Evolutionary conservation across 208 protist species (phyloP).

Genomic region (Leishmania martiniquensis): DNA sequence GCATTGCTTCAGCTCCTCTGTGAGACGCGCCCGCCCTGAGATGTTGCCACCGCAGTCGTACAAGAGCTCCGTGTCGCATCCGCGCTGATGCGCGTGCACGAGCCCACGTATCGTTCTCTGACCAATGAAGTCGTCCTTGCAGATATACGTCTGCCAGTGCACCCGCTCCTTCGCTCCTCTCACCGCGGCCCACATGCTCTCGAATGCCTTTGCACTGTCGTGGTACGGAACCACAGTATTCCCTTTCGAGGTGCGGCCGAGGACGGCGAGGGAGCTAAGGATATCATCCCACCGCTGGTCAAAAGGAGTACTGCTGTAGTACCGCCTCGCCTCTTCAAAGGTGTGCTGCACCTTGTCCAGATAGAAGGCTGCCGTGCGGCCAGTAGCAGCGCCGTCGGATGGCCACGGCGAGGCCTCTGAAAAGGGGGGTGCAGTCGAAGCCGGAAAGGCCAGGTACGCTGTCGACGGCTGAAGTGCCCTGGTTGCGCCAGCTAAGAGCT

Average conservation of each 20-base stretch:
- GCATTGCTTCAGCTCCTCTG: conserved; percentile 64
- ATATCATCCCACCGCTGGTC: conserved; percentile 82
- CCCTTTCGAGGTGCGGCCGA: conserved; percentile 66
- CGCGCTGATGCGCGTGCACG: conserved; percentile 67
- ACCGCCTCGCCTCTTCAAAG: conserved; percentile 25
- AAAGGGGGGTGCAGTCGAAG: neutral
- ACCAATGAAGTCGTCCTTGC: conserved; percentile 90
- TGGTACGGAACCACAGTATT: conserved; percentile 70
- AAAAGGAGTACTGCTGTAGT: conserved; percentile 58
- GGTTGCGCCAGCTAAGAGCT: neutral
- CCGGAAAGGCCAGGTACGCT: neutral
- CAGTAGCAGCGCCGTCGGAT: neutral
- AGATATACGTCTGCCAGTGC: conserved; percentile 94
- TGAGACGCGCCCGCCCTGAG: conserved; percentile 73
- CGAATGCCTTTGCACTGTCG: conserved; percentile 83
- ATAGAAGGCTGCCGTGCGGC: conserved; percentile 29
- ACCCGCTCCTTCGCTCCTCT: conserved; percentile 72
- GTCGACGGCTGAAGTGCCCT: neutral
- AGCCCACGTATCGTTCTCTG: conserved; percentile 69
- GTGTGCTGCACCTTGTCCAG: conserved; percentile 30
- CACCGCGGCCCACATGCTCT: conserved; percentile 87
- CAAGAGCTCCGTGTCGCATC: conserved; percentile 81
- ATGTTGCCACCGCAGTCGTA: conserved; percentile 94
- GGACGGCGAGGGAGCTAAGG: conserved; percentile 46
- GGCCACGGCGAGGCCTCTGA: neutral